These are phyloP conservation scores for Giardia muris DNA, from an alignment of 208 protist genomes.

Conservation along the genomic window DNA sequence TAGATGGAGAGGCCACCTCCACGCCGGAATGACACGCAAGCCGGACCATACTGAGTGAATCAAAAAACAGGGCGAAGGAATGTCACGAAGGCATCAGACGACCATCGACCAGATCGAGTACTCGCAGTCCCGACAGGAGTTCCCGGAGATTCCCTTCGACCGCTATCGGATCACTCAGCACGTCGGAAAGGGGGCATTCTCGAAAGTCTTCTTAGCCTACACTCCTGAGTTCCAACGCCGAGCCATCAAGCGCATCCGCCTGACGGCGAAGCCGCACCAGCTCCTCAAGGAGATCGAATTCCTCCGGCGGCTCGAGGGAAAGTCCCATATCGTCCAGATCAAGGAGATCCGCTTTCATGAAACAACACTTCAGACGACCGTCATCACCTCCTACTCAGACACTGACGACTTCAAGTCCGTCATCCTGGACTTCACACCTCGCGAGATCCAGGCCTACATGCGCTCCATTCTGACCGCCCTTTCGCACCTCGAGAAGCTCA, in stretches of 20 bases:
- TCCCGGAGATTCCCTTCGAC: constrained; percentile 26
- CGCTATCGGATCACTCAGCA: constrained; percentile 4
- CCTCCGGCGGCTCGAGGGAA: constrained; percentile 25
- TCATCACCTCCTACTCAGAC: constrained; percentile 24
- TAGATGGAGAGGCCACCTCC: no score
- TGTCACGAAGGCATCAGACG: background rate
- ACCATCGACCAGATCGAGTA: background rate
- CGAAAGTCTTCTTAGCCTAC: constrained; percentile 24
- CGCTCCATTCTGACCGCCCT: constrained; percentile 12
- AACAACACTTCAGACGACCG: constrained; percentile 5
- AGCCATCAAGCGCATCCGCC: constrained; percentile 25
- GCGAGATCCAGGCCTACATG: constrained; percentile 23
- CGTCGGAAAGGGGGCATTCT: constrained; percentile 30
- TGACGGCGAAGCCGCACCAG: constrained; percentile 29
- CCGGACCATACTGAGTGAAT: no score
- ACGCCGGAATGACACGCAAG: no score
- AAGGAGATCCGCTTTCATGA: constrained; percentile 20
- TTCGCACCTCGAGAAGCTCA: background rate
- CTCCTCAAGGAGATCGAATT: constrained; percentile 33
- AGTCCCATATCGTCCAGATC: constrained; percentile 21
- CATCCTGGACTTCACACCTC: constrained; percentile 19
- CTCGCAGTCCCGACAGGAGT: background rate
- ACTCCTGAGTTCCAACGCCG: constrained; percentile 14
- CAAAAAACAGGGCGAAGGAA: background rate
- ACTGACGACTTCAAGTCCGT: constrained; percentile 27